Percentiles rank a stretch among this genome's conserved stretches.
phyloP scores from a whole-genome alignment of 148 eudicot species.

The Arctostaphylos glauca region DNA sequence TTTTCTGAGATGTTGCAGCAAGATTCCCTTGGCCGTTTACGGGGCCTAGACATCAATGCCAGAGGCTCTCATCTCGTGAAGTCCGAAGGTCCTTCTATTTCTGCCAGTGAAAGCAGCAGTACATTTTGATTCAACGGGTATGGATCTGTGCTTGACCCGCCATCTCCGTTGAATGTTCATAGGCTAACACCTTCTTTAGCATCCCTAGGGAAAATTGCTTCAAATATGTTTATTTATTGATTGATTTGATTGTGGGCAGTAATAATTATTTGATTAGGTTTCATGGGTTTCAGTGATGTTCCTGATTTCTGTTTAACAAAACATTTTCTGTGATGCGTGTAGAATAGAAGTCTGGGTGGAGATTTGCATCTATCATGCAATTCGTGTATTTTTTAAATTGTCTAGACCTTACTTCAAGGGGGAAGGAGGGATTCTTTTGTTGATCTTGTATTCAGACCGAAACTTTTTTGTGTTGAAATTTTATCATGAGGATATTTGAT shows the following conservation, averaged over 20 bases:
- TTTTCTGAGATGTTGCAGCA: conserved; percentile 42
- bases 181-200: conserved; percentile 42
- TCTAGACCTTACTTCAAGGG: conserved; percentile 1
- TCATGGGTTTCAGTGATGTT: background rate
- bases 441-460: background rate
- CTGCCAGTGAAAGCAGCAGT: conserved; percentile 57
- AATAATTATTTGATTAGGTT: conserved; percentile 11
- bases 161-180: conserved; percentile 41
- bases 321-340: conserved; percentile 14
- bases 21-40: conserved; percentile 57
- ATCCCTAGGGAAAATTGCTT: conserved; percentile 15
- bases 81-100: conserved; percentile 51
- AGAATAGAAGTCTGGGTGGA: background rate
- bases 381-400: background rate
- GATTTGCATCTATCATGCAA: conserved; percentile 13
- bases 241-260: conserved; percentile 15
- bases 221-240: conserved; percentile 18
- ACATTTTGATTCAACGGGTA: conserved; percentile 36
- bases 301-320: background rate
- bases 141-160: conserved; percentile 2
- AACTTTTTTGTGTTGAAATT: background rate
- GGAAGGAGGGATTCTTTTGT: background rate
- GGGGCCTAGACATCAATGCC: conserved; percentile 58
- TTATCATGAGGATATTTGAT: background rate
- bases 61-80: conserved; percentile 47